Conservation (phyloP, 805 yeast genomes). For the Metschnikowia lochheadii region DNA sequence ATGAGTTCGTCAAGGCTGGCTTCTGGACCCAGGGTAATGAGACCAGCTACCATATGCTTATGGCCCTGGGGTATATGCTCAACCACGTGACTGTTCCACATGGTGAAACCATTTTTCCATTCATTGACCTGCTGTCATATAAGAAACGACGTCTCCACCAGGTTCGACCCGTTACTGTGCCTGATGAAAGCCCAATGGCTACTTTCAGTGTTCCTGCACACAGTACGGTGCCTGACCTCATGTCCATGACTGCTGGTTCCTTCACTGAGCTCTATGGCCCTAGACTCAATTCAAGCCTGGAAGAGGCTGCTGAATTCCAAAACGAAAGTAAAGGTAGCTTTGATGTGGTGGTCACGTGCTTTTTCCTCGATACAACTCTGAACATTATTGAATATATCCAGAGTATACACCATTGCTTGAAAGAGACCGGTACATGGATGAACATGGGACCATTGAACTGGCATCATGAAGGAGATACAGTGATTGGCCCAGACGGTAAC, state of each 20-base stretch:
- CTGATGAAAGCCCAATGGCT: slow-evolving; percentile 47
- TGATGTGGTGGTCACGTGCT: slow-evolving; percentile 50
- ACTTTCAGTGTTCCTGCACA: slow-evolving; percentile 15
- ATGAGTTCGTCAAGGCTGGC: slow-evolving; percentile 52
- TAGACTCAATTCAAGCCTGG: slow-evolving; percentile 16
- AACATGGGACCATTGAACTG: slow-evolving; percentile 68
- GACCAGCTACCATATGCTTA: slow-evolving; percentile 59
- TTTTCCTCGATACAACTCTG: slow-evolving; percentile 61
- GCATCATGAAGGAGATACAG: slow-evolving; percentile 54
- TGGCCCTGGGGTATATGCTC: slow-evolving; percentile 51
- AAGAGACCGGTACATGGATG: slow-evolving; percentile 50
- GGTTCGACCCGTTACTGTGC: slow-evolving; percentile 47
- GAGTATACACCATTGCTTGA: slow-evolving; percentile 44
- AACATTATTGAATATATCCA: slow-evolving; percentile 55
- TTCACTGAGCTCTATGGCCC: slow-evolving; percentile 64
- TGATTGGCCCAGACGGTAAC: slow-evolving; percentile 18
- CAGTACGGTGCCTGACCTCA: slow-evolving; percentile 31
- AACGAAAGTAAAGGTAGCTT: slow-evolving; percentile 22
- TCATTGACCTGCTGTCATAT: slow-evolving; percentile 49
- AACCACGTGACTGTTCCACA: slow-evolving; percentile 42
- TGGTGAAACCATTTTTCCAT: slow-evolving; percentile 47
- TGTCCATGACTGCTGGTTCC: slow-evolving; percentile 74
- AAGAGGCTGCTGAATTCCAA: slow-evolving; percentile 37
- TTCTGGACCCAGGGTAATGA: slow-evolving; percentile 67
- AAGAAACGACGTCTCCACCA: slow-evolving; percentile 44